phyloP scores from a whole-genome alignment of 768 basidiomycete species.

The Termitomyces sp. region DNA sequence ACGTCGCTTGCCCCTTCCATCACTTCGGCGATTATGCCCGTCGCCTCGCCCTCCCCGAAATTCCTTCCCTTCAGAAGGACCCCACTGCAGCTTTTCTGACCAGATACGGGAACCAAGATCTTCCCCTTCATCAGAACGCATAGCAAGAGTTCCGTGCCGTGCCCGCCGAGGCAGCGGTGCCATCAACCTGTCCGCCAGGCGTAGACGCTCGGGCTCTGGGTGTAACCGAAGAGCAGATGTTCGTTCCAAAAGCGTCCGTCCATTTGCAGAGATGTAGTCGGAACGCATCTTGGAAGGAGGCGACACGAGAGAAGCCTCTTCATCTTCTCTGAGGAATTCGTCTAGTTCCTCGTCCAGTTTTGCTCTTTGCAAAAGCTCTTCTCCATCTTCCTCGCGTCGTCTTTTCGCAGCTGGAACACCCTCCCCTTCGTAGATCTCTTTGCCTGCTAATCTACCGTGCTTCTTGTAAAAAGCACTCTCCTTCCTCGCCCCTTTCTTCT shows the following conservation, averaged over 20 bases:
- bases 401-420: conserved; percentile 30
- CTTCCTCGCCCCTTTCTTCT: conserved; percentile 69
- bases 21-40: conserved; percentile 19
- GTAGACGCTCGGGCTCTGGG: conserved; percentile 22
- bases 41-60: conserved; percentile 14
- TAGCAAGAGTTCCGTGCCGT: conserved; percentile 22
- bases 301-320: conserved; percentile 32
- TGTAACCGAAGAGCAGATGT: conserved; percentile 46
- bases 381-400: conserved; percentile 31
- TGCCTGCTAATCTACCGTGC: conserved; percentile 66
- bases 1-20: conserved; percentile 24
- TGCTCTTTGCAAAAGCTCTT: conserved; percentile 33
- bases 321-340: conserved; percentile 55
- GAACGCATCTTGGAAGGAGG: conserved; percentile 68
- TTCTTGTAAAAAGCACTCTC: conserved; percentile 79
- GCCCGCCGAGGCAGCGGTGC: conserved; percentile 43
- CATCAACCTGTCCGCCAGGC: conserved; percentile 44
- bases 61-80: conserved; percentile 8
- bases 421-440: conserved; percentile 37
- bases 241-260: conserved; percentile 54
- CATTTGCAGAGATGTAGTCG: conserved; percentile 53
- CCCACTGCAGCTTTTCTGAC: conserved; percentile 19
- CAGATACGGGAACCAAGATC: conserved; percentile 17
- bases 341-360: conserved; percentile 69
- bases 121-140: conserved; percentile 20